phyloP scores from a whole-genome alignment of 1,139 yeast species.

The Geotrichum aggregatum region DNA sequence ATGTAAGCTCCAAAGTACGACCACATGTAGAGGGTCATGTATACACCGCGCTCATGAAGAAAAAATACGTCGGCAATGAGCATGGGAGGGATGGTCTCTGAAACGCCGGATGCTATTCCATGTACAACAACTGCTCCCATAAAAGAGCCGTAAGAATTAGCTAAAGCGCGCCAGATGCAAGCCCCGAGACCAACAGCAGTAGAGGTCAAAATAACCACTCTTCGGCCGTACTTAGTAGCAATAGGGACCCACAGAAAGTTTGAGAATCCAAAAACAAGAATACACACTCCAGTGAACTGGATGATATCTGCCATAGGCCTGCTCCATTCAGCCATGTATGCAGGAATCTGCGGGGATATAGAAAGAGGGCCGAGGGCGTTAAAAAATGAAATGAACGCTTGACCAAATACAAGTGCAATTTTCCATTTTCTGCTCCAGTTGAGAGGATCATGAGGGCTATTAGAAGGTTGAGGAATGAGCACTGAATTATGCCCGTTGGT shows the following conservation, averaged over 20 bases:
- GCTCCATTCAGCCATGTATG: constrained; percentile 44
- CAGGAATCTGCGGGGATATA: constrained; percentile 42
- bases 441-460: constrained; percentile 48
- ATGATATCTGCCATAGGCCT: constrained; percentile 36
- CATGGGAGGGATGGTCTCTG: constrained; percentile 44
- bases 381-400: constrained; percentile 40
- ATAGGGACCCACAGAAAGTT: constrained; percentile 49
- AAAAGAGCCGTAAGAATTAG: constrained; percentile 34
- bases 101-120: constrained; percentile 53
- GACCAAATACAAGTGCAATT: constrained; percentile 9
- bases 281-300: constrained; percentile 45
- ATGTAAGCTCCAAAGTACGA: constrained; percentile 74
- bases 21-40: constrained; percentile 66
- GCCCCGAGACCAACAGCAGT: constrained; percentile 36
- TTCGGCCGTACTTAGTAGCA: constrained; percentile 51
- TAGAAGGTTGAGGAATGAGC: constrained; percentile 45
- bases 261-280: constrained; percentile 47
- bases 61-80: constrained; percentile 44
- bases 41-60: constrained; percentile 72
- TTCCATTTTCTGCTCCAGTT: constrained; percentile 44
- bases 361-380: constrained; percentile 48
- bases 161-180: constrained; percentile 37
- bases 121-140: constrained; percentile 46
- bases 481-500: constrained; percentile 37
- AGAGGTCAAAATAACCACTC: constrained; percentile 47